phyloP scores from a whole-genome alignment of 352 stramenopile species.

The Paralagenidium karlingii region DNA sequence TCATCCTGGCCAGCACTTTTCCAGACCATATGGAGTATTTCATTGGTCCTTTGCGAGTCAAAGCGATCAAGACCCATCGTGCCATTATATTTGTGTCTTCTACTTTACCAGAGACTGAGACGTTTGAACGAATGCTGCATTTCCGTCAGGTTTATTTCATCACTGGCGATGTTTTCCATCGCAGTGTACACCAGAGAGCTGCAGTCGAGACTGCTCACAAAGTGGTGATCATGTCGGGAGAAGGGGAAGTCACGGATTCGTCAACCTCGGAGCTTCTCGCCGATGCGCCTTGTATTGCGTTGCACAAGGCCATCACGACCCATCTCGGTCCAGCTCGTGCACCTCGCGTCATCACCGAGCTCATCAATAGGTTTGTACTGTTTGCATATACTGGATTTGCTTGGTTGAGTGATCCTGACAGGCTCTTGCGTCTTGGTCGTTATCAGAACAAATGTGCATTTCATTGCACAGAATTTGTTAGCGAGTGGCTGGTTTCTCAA shows the following conservation, averaged over 20 bases:
- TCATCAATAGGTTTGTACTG: constrained; percentile 37
- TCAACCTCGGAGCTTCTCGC: constrained; percentile 56
- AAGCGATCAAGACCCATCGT: constrained; percentile 49
- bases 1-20: constrained; percentile 46
- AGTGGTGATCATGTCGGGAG: constrained; percentile 61
- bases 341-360: constrained; percentile 60
- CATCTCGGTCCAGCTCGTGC: constrained; percentile 43
- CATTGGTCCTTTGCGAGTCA: constrained; percentile 54
- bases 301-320: constrained; percentile 70
- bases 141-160: constrained; percentile 68
- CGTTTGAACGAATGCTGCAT: constrained; percentile 51
- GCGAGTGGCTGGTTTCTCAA: constrained; percentile 50
- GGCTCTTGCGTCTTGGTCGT: neutral
- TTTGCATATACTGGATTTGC: neutral
- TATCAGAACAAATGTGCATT: constrained; percentile 78
- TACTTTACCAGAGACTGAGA: constrained; percentile 36
- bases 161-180: constrained; percentile 42
- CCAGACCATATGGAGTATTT: constrained; percentile 67
- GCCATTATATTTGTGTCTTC: constrained; percentile 54
- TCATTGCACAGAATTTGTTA: constrained; percentile 63
- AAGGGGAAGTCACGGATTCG: constrained; percentile 32
- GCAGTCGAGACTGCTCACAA: constrained; percentile 47
- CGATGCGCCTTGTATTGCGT: constrained; percentile 63
- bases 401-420: neutral
- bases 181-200: constrained; percentile 42